phyloP scores from a whole-genome alignment of 805 yeast genomes.

The Yamadazyma takamatsuzukensis region DNA sequence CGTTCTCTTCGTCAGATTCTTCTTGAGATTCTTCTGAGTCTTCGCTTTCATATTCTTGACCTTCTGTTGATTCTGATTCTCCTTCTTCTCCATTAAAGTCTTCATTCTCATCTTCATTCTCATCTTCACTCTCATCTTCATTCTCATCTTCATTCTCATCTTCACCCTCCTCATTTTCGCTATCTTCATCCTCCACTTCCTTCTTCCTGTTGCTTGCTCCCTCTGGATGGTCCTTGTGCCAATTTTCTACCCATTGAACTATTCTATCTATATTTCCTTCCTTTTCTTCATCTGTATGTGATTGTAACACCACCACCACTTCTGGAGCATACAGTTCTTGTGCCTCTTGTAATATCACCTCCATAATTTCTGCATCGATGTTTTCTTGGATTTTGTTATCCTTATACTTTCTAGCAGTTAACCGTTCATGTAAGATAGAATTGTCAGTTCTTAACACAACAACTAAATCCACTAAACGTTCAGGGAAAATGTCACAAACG shows the following conservation, averaged over 20 bases:
- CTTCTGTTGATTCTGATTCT: not conserved
- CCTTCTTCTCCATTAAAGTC: not conserved
- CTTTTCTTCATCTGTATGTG: constrained; percentile 71
- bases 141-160: constrained; percentile 6
- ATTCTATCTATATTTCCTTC: constrained; percentile 81
- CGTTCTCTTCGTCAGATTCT: no score
- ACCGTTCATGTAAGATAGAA: constrained; percentile 66
- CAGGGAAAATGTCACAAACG: constrained; percentile 93
- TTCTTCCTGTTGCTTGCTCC: constrained; percentile 29
- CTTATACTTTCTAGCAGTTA: constrained; percentile 72
- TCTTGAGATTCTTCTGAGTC: not conserved
- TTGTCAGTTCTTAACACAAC: constrained; percentile 83
- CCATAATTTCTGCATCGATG: constrained; percentile 96
- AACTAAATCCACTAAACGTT: constrained; percentile 85
- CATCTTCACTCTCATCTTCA: not conserved
- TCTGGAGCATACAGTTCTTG: constrained; percentile 74
- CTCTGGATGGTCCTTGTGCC: constrained; percentile 55
- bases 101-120: constrained; percentile 2
- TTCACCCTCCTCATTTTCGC: constrained; percentile 13
- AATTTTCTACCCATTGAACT: constrained; percentile 66
- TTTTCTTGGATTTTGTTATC: constrained; percentile 85
- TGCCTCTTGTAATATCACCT: constrained; percentile 83
- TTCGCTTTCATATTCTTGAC: not conserved
- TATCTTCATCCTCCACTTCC: constrained; percentile 13
- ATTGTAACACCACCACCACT: constrained; percentile 74